A percentile compares a stretch with the other conserved stretches of the same genome.
These are phyloP conservation scores for Penicillium sclerotiorum DNA, from an alignment of 2,329 filamentous ascomycete species.

Conservation along the genomic window DNA sequence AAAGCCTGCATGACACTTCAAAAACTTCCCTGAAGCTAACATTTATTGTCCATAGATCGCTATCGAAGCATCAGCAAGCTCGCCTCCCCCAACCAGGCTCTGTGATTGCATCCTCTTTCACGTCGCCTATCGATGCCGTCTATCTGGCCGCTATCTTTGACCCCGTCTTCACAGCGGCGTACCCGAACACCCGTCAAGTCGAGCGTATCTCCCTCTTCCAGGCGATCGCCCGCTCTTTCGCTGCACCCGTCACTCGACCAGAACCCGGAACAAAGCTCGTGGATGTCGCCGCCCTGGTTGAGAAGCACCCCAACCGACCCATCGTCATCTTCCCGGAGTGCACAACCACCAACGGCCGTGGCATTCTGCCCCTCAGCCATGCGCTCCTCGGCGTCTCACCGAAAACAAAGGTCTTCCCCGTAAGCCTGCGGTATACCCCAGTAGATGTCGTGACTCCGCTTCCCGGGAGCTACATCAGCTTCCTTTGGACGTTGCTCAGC, in stretches of 20 bases:
- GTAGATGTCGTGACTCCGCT: conserved; percentile 89
- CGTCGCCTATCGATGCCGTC: conserved; percentile 86
- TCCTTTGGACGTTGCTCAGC: conserved; percentile 84
- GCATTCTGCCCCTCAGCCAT: conserved; percentile 80
- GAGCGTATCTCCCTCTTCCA: conserved; percentile 74
- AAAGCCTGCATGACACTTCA: neutral
- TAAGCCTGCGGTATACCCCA: conserved; percentile 86
- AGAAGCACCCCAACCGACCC: conserved; percentile 70
- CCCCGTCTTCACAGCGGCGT: conserved; percentile 87
- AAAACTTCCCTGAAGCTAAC: neutral
- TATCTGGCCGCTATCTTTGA: conserved; percentile 97
- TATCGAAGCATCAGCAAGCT: conserved; percentile 71
- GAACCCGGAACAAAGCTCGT: conserved; percentile 56
- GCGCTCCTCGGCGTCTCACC: conserved; percentile 69
- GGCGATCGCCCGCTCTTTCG: conserved; percentile 74
- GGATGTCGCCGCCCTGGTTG: conserved; percentile 64
- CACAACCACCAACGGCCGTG: conserved; percentile 90
- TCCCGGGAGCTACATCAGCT: conserved; percentile 70
- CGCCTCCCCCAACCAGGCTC: conserved; percentile 77
- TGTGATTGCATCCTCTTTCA: conserved; percentile 88
- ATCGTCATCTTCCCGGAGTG: conserved; percentile 92
- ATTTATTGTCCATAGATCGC: conserved; percentile 49
- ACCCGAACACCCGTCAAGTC: conserved; percentile 72
- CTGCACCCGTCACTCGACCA: conserved; percentile 56
- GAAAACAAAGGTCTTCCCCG: conserved; percentile 78